Conservation (phyloP, 139 green algal genomes). For the Eudorina sp. region DNA sequence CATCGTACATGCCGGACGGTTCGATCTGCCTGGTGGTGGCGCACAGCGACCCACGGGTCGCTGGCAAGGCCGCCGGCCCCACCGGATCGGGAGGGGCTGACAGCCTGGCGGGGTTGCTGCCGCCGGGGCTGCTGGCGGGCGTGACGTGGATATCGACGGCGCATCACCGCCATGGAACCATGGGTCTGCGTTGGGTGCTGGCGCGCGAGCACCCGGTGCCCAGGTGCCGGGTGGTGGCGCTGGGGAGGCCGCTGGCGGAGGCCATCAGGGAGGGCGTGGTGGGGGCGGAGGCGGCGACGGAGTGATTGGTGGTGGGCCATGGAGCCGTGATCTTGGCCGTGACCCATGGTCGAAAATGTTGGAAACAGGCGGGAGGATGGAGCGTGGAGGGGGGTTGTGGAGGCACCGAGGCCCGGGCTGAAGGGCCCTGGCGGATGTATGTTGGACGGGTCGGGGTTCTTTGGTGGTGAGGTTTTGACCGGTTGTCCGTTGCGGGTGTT, state of each 20-base stretch:
- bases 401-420: no score
- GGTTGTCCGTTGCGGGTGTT: no score
- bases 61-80: neutral
- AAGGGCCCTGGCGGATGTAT: no score
- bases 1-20: slow-evolving; percentile 14
- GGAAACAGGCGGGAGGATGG: no score
- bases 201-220: slow-evolving; percentile 22
- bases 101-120: neutral
- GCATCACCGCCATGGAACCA: slow-evolving; percentile 46
- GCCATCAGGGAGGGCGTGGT: neutral
- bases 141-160: slow-evolving; percentile 40
- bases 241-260: neutral
- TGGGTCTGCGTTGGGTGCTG: slow-evolving; percentile 50
- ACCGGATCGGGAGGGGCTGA: neutral
- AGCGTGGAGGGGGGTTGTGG: no score
- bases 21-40: slow-evolving; percentile 40
- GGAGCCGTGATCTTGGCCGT: no score
- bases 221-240: neutral
- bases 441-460: no score
- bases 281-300: neutral
- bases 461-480: no score
- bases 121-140: neutral
- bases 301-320: no score
- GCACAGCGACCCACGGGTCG: slow-evolving; percentile 5
- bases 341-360: no score